Percentiles rank a stretch among this genome's conserved stretches.
These are phyloP conservation scores for Saxophila tyrrhenica DNA, from an alignment of 495 filamentous ascomycete species.

Conservation along the genomic window DNA sequence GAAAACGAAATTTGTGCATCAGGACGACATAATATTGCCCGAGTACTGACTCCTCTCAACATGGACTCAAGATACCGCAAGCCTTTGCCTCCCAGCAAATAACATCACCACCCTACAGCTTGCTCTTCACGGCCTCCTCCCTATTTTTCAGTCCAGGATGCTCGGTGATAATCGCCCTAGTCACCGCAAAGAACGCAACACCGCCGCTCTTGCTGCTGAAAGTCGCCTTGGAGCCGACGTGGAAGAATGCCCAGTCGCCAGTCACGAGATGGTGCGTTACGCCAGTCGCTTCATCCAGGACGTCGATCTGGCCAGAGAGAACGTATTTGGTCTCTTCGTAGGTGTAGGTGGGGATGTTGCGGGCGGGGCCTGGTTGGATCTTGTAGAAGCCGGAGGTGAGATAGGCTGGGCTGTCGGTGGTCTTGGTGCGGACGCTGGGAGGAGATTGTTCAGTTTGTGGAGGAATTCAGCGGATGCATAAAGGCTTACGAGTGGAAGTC, in stretches of 20 bases:
- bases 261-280: neutral
- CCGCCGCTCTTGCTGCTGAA: neutral
- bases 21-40: too few species aligned
- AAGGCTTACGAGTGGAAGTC: neutral
- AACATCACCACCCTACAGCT: neutral
- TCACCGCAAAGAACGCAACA: neutral
- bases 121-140: neutral
- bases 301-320: neutral
- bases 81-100: too few species aligned
- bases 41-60: too few species aligned
- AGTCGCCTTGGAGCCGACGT: neutral
- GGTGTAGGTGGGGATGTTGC: neutral
- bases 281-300: constrained; percentile 1
- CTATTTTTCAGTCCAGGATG: neutral
- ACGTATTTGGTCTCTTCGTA: neutral
- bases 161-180: neutral
- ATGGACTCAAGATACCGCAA: too few species aligned
- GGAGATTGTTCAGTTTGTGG: neutral
- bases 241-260: neutral
- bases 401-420: neutral
- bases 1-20: too few species aligned
- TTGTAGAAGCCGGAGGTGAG: neutral
- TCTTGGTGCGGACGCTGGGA: neutral
- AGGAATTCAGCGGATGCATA: neutral
- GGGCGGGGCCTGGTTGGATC: neutral